phyloP scores from a whole-genome alignment of 805 yeast genomes.

The Yarrowia porcina region DNA sequence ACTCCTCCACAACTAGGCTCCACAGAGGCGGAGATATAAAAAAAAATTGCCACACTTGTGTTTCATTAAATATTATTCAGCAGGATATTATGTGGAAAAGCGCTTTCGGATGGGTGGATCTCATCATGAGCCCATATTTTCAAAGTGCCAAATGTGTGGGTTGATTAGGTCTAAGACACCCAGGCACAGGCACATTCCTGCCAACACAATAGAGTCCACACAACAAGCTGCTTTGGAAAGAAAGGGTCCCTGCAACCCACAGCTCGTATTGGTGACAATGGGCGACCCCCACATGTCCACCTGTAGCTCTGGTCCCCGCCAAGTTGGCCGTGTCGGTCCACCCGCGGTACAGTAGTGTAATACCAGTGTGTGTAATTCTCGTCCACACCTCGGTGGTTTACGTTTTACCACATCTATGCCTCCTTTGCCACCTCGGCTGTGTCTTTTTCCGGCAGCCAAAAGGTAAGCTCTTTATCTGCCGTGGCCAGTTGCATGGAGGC shows the following conservation, averaged over 20 bases:
- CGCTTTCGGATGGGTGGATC: background rate
- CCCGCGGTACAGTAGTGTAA: no score
- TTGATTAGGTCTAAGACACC: no score
- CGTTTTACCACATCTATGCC: constrained; percentile 1
- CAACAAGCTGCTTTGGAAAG: no score
- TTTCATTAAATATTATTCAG: background rate
- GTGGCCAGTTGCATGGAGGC: constrained; percentile 58
- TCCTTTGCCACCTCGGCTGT: background rate
- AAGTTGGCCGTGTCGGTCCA: background rate
- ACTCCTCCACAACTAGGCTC: background rate
- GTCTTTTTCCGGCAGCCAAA: constrained; percentile 43
- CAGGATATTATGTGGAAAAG: background rate
- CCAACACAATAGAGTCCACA: no score
- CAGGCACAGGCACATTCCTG: no score
- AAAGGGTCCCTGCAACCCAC: background rate
- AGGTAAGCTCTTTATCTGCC: constrained; percentile 52
- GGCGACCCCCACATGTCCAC: background rate
- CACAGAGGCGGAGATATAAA: background rate
- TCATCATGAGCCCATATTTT: background rate
- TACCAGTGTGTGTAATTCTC: no score
- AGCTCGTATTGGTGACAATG: no score
- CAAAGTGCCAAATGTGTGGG: background rate
- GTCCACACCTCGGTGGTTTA: no score
- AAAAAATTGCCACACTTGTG: background rate
- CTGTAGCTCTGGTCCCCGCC: no score